Evolutionary conservation across 75 land plant genomes (phyloP).

Genomic region (Chamaecyparis obtusa): DNA sequence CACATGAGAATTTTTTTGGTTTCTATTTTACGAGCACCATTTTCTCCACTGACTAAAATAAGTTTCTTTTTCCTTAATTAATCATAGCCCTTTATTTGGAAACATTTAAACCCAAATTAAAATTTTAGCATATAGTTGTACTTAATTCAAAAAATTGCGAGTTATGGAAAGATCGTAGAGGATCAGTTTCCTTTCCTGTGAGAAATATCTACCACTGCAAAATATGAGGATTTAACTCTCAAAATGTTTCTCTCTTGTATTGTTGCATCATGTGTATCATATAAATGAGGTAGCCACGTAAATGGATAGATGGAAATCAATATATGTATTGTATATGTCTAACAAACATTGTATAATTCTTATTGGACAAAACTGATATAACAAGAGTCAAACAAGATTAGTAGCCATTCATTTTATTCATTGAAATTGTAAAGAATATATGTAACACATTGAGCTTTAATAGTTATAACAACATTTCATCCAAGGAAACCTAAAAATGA

Average conservation of each 20-base stretch:
- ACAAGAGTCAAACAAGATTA: not conserved
- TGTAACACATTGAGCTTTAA: not conserved
- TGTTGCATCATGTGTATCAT: slow-evolving; percentile 84
- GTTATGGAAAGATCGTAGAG: not conserved
- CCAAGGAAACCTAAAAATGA: not conserved
- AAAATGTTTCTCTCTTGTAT: slow-evolving; percentile 83
- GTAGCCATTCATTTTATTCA: not conserved
- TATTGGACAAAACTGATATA: not conserved
- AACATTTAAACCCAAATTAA: not conserved
- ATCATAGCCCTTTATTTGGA: slow-evolving; percentile 73
- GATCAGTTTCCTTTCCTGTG: slow-evolving; percentile 53
- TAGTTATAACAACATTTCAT: not conserved
- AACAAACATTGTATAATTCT: slow-evolving; percentile 11
- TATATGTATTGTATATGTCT: slow-evolving; percentile 94
- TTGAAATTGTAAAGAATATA: not conserved
- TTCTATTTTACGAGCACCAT: slow-evolving; percentile 83
- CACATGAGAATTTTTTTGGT: slow-evolving; percentile 91
- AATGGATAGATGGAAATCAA: slow-evolving; percentile 92
- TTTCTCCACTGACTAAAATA: slow-evolving; percentile 78
- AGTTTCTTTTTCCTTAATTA: slow-evolving; percentile 82
- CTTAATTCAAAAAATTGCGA: not conserved
- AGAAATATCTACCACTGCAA: slow-evolving; percentile 90
- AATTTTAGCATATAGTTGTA: not conserved
- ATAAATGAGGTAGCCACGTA: slow-evolving; percentile 71
- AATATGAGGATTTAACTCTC: slow-evolving; percentile 93